Evolutionary conservation across 345 rosid species (phyloP), one percentile per base, ranked within the genome.

Genomic region (Passiflora organensis): DNA sequence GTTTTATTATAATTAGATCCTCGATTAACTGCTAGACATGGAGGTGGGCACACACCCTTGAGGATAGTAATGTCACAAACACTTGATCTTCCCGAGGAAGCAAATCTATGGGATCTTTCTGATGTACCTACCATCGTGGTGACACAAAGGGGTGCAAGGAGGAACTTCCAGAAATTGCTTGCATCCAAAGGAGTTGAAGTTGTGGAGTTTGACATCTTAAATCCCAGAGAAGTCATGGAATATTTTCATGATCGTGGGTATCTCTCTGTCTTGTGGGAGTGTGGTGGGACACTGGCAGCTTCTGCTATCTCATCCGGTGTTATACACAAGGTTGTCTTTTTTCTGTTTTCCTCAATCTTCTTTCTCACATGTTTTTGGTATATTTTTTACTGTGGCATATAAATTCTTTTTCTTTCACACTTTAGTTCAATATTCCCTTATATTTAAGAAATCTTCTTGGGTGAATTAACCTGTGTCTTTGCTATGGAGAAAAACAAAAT

Each of bases 211-310:
- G 99, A 91, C 54, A 79, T 91, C 77, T 72, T 91, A 69, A 91
- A 84, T 62, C 83, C 96, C 0, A 86, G 89, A 81, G 94, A 91
- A 24, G 93, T 84, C 51, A 86, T 91, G 99, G 96, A 86, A 63
- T 89, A 91, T 75, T 86, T 91, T 62, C 89, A 86, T 15, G 84
- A 75, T 44, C 95, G 94, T 51, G 96, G 99, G 22, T 82, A 89
- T 67, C 89, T 91, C 65, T 81, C 95, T n/a, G 77, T 91, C 39
- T 71, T 91, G 47, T 91, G 99, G 99, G 96, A 89, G 65, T 91
- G 96, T 56, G 99, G 99, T 16, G 96, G 99, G 17, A 79, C 87
- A 21, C 70, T 91, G 56, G 81, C 94, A 43, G 96, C 99, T 49
- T 84, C 96, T 67, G 95, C 99, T 65, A 84, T 89, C 69, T 81